Evolutionary conservation across 129 eudicot genomes (phyloP).

Genomic region (Flaveria ramosissima): DNA sequence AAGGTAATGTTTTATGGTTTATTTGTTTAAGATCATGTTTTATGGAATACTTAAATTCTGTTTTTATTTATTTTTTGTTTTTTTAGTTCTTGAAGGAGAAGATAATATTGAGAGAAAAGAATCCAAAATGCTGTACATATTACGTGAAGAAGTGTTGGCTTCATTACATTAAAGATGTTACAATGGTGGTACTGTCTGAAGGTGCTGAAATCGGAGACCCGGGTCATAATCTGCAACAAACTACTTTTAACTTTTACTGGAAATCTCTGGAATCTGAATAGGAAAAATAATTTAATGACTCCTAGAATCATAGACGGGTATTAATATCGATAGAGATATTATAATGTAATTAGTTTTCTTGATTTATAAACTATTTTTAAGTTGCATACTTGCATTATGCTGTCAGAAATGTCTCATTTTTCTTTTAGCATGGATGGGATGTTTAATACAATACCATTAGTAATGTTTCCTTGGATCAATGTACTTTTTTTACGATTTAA

Average conservation of each 20-base stretch:
- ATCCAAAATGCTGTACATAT: slow-evolving; percentile 55
- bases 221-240: slow-evolving; percentile 20
- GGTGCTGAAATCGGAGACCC: slow-evolving; percentile 17
- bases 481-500: too few species aligned
- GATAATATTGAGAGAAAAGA: slow-evolving; percentile 44
- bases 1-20: slow-evolving; percentile 34
- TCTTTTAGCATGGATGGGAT: background rate
- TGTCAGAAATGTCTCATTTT: background rate
- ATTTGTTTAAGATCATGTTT: background rate
- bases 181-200: slow-evolving; percentile 16
- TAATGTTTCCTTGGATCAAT: too few species aligned
- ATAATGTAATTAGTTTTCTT: slow-evolving; percentile 16
- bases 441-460: background rate
- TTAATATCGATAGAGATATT: background rate
- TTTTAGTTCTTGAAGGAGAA: slow-evolving; percentile 43
- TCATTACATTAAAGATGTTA: slow-evolving; percentile 49
- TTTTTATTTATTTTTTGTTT: background rate
- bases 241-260: slow-evolving; percentile 36
- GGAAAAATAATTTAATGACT: background rate
- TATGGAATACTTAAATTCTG: background rate
- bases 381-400: background rate
- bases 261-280: background rate
- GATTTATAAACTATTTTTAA: background rate
- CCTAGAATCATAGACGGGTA: slow-evolving; percentile 6
- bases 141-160: slow-evolving; percentile 62